Conservation (phyloP, 345 rosid genomes). For the Iberis pinnata region DNA sequence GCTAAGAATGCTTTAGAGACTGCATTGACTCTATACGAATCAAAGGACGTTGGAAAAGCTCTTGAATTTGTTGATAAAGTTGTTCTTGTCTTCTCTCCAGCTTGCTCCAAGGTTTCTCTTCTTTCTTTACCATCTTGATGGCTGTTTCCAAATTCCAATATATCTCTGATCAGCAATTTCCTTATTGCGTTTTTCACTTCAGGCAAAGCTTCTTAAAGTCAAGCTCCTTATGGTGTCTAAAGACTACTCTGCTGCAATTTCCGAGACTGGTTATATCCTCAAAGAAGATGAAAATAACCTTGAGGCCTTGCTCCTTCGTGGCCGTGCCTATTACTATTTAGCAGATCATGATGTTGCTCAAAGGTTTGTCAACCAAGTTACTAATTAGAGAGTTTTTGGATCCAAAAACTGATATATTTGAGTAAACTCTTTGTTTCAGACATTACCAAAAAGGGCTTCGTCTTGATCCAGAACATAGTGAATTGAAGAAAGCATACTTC, state of each 20-base stretch:
- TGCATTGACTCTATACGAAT: slow-evolving; percentile 55
- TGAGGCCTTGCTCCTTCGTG: slow-evolving; percentile 89
- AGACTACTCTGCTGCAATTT: slow-evolving; percentile 75
- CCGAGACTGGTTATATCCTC: slow-evolving; percentile 78
- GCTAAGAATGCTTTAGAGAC: slow-evolving; percentile 77
- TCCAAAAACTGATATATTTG: slow-evolving; percentile 4
- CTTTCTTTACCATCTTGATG: neutral
- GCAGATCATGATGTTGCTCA: slow-evolving; percentile 97
- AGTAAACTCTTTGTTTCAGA: slow-evolving; percentile 41
- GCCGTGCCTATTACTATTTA: slow-evolving; percentile 95
- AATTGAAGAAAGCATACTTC: slow-evolving; percentile 91
- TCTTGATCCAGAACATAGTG: slow-evolving; percentile 92
- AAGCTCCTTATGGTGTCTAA: slow-evolving; percentile 56
- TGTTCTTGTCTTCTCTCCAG: slow-evolving; percentile 90
- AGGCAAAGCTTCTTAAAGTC: slow-evolving; percentile 86
- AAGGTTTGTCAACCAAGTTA: slow-evolving; percentile 44
- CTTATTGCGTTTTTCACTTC: slow-evolving; percentile 10
- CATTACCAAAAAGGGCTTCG: slow-evolving; percentile 97
- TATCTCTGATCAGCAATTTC: neutral
- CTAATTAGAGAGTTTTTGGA: neutral
- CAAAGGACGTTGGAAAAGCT: slow-evolving; percentile 63
- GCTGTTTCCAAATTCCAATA: neutral
- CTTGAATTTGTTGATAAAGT: slow-evolving; percentile 80
- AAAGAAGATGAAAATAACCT: slow-evolving; percentile 82
- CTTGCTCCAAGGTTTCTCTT: slow-evolving; percentile 80